Percentiles rank a stretch among this genome's conserved stretches.
phyloP scores from a whole-genome alignment of 1,139 yeast species.

The Saccharomyces hybrid region DNA sequence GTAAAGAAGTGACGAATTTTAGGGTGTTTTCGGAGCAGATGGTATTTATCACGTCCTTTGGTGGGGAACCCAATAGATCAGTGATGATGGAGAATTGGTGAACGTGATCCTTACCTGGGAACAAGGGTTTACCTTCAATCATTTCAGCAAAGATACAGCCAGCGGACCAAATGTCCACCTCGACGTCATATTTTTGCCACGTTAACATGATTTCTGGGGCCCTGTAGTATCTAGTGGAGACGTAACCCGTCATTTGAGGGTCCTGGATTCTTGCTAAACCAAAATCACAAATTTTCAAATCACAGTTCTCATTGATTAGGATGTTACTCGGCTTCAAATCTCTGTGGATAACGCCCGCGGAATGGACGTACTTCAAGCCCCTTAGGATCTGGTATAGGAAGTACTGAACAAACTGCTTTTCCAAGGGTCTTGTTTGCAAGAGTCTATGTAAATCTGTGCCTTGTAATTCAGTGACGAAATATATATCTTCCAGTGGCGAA shows the following conservation, averaged over 20 bases:
- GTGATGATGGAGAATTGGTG: constrained; percentile 96
- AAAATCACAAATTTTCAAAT: constrained; percentile 91
- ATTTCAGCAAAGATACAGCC: constrained; percentile 98
- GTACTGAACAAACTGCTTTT: constrained; percentile 93
- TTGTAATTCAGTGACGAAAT: constrained; percentile 91
- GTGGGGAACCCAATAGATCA: constrained; percentile 93
- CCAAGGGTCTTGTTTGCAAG: constrained; percentile 86
- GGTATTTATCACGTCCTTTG: constrained; percentile 90
- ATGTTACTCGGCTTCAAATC: constrained; percentile 74
- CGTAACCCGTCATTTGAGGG: constrained; percentile 99
- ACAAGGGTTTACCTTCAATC: constrained; percentile 97
- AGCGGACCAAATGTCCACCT: constrained; percentile 99
- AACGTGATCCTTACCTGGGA: constrained; percentile 98
- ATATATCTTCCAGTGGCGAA: constrained; percentile 92
- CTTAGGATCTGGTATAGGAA: constrained; percentile 89
- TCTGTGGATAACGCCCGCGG: constrained; percentile 58
- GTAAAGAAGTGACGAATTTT: constrained; percentile 87
- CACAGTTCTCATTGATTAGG: constrained; percentile 90
- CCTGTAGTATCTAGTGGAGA: constrained; percentile 84
- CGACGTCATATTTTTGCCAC: constrained; percentile 99
- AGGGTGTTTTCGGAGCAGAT: constrained; percentile 93
- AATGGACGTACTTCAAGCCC: constrained; percentile 90
- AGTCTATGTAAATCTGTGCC: constrained; percentile 94
- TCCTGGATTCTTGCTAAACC: constrained; percentile 96
- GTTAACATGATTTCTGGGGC: constrained; percentile 51